Conservation (phyloP, 2,329 filamentous ascomycete genomes). For the Botrytis elliptica region DNA sequence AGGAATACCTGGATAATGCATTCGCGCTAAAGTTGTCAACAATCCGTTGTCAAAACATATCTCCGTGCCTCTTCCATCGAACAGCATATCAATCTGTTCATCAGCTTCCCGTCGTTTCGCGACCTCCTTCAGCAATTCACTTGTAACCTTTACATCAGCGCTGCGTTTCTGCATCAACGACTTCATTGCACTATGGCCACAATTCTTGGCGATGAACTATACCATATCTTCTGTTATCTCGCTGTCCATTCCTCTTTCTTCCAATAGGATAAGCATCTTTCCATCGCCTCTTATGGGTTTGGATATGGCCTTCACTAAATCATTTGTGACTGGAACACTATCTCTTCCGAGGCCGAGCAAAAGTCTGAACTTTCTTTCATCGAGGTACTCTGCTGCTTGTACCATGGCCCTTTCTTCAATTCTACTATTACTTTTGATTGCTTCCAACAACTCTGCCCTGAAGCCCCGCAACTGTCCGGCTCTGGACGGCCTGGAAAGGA, state of each 20-base stretch:
- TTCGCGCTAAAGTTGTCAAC: background rate
- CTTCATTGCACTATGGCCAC: background rate
- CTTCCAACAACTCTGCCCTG: background rate
- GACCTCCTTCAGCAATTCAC: background rate
- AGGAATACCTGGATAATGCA: background rate
- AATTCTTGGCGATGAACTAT: background rate
- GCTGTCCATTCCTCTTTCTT: background rate
- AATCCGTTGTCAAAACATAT: too few species aligned
- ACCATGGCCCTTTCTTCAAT: background rate
- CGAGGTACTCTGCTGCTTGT: background rate
- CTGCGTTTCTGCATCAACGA: background rate
- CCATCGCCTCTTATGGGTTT: background rate
- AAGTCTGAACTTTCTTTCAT: background rate
- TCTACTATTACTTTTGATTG: background rate
- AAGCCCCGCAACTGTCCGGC: background rate
- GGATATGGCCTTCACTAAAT: background rate
- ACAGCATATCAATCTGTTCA: accelerated
- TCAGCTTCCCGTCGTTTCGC: background rate
- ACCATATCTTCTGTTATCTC: background rate
- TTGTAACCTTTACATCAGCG: background rate
- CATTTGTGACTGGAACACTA: background rate
- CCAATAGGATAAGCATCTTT: background rate
- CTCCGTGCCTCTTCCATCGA: background rate
- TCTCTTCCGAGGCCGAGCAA: background rate
- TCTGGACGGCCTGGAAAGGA: background rate